A percentile compares a stretch with the other conserved stretches of the same genome.
Evolutionary conservation across 2,329 filamentous ascomycete genomes (phyloP).

Genomic region (Ophiostoma populinum): DNA sequence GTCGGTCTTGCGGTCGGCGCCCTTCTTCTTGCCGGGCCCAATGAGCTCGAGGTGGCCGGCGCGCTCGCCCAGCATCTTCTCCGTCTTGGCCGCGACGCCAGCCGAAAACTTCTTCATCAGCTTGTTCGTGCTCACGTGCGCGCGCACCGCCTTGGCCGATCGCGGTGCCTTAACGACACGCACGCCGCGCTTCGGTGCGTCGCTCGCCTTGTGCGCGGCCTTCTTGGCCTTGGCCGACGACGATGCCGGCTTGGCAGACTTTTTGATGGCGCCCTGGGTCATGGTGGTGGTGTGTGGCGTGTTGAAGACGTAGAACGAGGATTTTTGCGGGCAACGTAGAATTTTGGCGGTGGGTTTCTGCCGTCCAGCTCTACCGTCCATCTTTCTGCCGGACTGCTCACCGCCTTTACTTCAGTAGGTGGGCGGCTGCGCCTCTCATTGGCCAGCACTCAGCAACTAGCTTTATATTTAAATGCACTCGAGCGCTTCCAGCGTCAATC

Average conservation of each 20-base stretch:
- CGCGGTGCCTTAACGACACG: conserved; percentile 33
- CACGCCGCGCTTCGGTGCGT: conserved; percentile 21
- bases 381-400: too few relatives aligned
- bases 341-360: too few relatives aligned
- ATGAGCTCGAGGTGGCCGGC: conserved; percentile 43
- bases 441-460: too few relatives aligned
- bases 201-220: conserved; percentile 19
- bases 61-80: conserved; percentile 39
- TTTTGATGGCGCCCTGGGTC: conserved; percentile 38
- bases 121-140: conserved; percentile 29
- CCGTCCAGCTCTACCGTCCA: too few relatives aligned
- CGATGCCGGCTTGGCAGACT: conserved; percentile 20
- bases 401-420: too few relatives aligned
- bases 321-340: too few relatives aligned
- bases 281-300: conserved; percentile 22
- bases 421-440: too few relatives aligned
- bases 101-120: conserved; percentile 36
- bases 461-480: too few relatives aligned
- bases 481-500: too few relatives aligned
- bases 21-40: conserved; percentile 33
- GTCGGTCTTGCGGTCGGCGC: conserved; percentile 9
- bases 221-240: conserved; percentile 18
- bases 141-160: conserved; percentile 15
- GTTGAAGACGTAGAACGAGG: too few relatives aligned
- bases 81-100: conserved; percentile 36